A percentile compares a stretch with the other conserved stretches of the same genome.
phyloP scores from a whole-genome alignment of 2,329 filamentous ascomycete species.

The Macrophomina pseudophaseolina region DNA sequence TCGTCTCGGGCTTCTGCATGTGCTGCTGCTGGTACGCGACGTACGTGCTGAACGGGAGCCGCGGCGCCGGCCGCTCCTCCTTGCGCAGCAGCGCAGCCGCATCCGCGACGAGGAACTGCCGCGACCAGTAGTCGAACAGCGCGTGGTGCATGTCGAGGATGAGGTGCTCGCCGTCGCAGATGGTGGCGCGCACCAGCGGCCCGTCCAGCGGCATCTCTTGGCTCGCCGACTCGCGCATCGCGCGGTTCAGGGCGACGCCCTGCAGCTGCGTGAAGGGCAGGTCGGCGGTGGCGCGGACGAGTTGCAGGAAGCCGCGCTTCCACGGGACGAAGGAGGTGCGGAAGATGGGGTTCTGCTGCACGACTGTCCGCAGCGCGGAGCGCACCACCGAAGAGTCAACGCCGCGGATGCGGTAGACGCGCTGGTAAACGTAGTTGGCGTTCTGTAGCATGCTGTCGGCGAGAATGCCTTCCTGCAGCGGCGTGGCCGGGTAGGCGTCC shows the following conservation, averaged over 20 bases:
- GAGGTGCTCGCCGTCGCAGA: constrained; percentile 12
- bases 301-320: constrained; percentile 5
- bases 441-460: neutral
- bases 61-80: neutral
- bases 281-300: neutral
- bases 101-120: constrained; percentile 27
- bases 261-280: constrained; percentile 9
- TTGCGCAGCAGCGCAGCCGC: constrained; percentile 7
- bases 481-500: constrained; percentile 27
- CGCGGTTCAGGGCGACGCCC: neutral
- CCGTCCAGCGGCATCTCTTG: constrained; percentile 2
- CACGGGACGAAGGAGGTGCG: constrained; percentile 42
- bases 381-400: constrained; percentile 36
- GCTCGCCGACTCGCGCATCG: neutral
- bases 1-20: neutral
- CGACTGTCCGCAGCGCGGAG: constrained; percentile 38
- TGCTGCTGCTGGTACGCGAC: neutral
- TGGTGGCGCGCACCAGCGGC: constrained; percentile 1
- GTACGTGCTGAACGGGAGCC: neutral
- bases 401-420: neutral
- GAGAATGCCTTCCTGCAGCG: constrained; percentile 18
- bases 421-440: constrained; percentile 5
- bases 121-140: constrained; percentile 30
- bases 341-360: constrained; percentile 41
- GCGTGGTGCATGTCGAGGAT: constrained; percentile 28